Evolutionary conservation across 176 grass and related monocot genomes (phyloP).

Genomic region (Microstegium vimineum): DNA sequence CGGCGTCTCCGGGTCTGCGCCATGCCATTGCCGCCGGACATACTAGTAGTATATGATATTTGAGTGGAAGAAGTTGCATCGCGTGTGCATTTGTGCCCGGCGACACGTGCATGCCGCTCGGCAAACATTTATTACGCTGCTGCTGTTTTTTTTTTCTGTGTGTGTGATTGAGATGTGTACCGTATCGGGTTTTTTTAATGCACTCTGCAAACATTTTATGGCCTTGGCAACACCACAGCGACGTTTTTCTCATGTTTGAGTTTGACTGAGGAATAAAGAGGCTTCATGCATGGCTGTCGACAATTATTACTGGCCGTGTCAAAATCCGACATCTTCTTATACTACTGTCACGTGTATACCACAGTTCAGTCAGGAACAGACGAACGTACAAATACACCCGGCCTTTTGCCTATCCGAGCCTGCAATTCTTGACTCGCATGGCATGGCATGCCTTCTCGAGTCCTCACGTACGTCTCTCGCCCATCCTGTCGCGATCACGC

Average conservation of each 20-base stretch:
- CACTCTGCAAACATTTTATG: too few relatives aligned
- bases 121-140: not conserved
- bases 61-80: not conserved
- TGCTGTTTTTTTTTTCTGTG: not conserved
- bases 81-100: not conserved
- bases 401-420: not conserved
- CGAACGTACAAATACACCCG: too few relatives aligned
- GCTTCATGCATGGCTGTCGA: not conserved
- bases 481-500: conserved; percentile 14
- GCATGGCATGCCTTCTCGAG: not conserved
- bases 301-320: not conserved
- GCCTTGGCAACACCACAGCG: not conserved
- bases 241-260: not conserved
- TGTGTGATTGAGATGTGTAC: not conserved
- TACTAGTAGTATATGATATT: not conserved
- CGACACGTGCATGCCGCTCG: not conserved
- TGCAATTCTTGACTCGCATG: not conserved
- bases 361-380: not conserved
- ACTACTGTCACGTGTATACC: not conserved
- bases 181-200: too few relatives aligned
- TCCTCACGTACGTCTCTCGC: conserved; percentile 39
- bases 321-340: too few relatives aligned
- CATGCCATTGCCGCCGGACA: too few relatives aligned
- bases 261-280: too few relatives aligned
- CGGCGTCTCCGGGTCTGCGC: not conserved